A percentile compares a stretch with the other conserved stretches of the same genome.
phyloP scores from a whole-genome alignment of 352 stramenopile genomes.

The Pythium monospermum region DNA sequence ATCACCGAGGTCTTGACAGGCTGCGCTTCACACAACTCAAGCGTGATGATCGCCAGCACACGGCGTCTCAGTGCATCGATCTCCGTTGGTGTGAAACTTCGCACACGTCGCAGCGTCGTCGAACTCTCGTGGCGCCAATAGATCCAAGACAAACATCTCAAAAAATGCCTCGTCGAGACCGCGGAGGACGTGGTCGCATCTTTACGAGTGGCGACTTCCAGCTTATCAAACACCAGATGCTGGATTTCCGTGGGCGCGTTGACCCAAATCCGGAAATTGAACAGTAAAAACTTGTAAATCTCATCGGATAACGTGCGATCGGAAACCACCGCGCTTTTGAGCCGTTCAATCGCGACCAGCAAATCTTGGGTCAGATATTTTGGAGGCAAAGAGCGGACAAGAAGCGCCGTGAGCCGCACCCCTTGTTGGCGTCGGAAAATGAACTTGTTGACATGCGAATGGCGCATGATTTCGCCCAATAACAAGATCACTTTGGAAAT shows the following conservation, averaged over 20 bases:
- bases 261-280: conserved; percentile 85
- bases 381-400: conserved; percentile 62
- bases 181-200: conserved; percentile 64
- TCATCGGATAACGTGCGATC: conserved; percentile 75
- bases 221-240: conserved; percentile 70
- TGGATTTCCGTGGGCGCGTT: conserved; percentile 70
- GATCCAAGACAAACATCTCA: conserved; percentile 81
- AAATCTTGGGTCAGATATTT: conserved; percentile 65
- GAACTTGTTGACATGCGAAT: conserved; percentile 86
- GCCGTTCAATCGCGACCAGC: conserved; percentile 61
- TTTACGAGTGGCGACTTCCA: conserved; percentile 72
- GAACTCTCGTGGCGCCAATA: conserved; percentile 54
- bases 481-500: conserved; percentile 74
- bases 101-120: conserved; percentile 46
- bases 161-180: conserved; percentile 72
- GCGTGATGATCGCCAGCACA: conserved; percentile 72
- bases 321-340: conserved; percentile 70
- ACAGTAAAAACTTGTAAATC: conserved; percentile 80
- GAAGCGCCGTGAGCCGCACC: conserved; percentile 59
- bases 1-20: conserved; percentile 56
- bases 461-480: conserved; percentile 80
- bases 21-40: conserved; percentile 73
- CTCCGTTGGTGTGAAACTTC: conserved; percentile 45
- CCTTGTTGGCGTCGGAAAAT: conserved; percentile 76
- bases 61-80: conserved; percentile 57